Conservation (phyloP, 768 basidiomycete genomes). For the Bullera alba region DNA sequence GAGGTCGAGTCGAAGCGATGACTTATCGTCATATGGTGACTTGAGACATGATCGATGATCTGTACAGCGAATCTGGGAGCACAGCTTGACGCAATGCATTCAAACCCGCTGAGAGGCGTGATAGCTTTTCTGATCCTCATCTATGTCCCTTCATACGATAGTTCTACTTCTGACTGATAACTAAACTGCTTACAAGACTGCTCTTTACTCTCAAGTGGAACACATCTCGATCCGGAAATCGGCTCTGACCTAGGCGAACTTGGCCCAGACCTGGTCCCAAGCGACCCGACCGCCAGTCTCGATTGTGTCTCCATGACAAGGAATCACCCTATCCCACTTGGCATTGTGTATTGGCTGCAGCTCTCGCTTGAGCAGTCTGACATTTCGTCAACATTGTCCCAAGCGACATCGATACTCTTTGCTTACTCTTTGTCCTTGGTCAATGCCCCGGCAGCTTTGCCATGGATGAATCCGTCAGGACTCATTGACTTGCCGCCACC, state of each 20-base stretch:
- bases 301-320: constrained; percentile 56
- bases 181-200: too few species aligned
- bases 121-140: too few species aligned
- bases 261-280: constrained; percentile 41
- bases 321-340: constrained; percentile 44
- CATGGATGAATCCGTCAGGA: constrained; percentile 37
- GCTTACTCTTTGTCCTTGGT: constrained; percentile 46
- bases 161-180: too few species aligned
- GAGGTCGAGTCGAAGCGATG: too few species aligned
- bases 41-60: too few species aligned
- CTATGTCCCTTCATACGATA: too few species aligned
- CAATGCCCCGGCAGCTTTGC: constrained; percentile 26
- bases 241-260: constrained; percentile 15
- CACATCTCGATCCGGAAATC: neutral
- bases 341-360: constrained; percentile 24
- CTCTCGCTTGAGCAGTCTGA: constrained; percentile 25
- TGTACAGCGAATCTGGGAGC: too few species aligned
- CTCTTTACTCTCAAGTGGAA: too few species aligned
- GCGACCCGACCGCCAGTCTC: constrained; percentile 57
- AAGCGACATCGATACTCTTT: constrained; percentile 17
- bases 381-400: constrained; percentile 18
- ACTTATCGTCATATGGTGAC: too few species aligned
- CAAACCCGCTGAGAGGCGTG: too few species aligned
- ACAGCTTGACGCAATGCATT: too few species aligned
- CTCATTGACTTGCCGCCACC: constrained; percentile 22